phyloP scores from a whole-genome alignment of 1,139 yeast species.

The Diutina catenulata region DNA sequence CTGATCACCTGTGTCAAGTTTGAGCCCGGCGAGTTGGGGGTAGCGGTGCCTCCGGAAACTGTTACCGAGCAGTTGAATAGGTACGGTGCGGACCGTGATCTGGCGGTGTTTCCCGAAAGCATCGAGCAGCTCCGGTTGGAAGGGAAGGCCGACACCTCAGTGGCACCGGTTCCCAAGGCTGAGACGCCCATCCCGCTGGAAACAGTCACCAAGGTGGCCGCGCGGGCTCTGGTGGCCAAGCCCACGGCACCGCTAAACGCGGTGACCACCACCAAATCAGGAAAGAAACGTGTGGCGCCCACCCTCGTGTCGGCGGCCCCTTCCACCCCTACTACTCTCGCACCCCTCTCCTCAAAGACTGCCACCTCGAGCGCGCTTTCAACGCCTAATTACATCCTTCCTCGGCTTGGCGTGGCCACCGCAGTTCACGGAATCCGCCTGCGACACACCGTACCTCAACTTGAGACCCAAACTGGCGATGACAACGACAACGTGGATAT shows the following conservation, averaged over 20 bases:
- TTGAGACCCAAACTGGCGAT: constrained; percentile 20
- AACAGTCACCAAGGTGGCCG: not conserved
- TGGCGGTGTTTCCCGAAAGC: constrained; percentile 78
- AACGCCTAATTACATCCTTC: constrained; percentile 28
- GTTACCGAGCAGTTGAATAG: constrained; percentile 58
- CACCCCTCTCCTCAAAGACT: constrained; percentile 5
- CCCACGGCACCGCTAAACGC: not conserved
- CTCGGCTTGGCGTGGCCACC: constrained; percentile 36
- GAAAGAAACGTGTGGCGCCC: constrained; percentile 83
- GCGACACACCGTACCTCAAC: constrained; percentile 14
- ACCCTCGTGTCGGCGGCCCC: constrained; percentile 50
- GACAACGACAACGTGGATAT: constrained; percentile 35
- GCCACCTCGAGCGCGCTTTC: constrained; percentile 25
- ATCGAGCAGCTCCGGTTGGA: constrained; percentile 67
- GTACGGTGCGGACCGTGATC: constrained; percentile 83
- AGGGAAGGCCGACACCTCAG: constrained; percentile 16
- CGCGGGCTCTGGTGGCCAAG: not conserved
- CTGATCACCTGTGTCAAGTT: constrained; percentile 62
- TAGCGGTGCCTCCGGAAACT: constrained; percentile 50
- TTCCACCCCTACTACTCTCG: not conserved
- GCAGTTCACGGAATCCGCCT: constrained; percentile 33
- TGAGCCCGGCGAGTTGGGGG: constrained; percentile 64
- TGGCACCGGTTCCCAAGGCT: not conserved
- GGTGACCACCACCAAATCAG: constrained; percentile 53
- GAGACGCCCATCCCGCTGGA: not conserved